Conservation (phyloP, 345 rosid genomes). For the Xanthoceras sorbifolium region DNA sequence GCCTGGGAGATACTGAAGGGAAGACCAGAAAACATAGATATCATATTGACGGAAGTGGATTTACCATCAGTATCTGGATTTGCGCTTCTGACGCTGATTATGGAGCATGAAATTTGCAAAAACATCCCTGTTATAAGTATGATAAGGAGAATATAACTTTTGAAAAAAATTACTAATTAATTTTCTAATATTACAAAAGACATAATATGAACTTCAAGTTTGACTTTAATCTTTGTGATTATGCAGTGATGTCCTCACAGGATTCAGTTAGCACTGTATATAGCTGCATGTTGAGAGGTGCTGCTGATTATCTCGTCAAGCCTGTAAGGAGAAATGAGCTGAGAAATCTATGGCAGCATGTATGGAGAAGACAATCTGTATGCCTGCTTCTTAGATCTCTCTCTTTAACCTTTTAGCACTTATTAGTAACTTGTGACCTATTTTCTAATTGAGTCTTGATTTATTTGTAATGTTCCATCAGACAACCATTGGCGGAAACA, state of each 20-base stretch:
- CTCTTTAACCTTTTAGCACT: neutral
- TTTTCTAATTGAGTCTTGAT: constrained; percentile 26
- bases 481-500: constrained; percentile 51
- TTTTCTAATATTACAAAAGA: neutral
- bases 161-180: neutral
- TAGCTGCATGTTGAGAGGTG: constrained; percentile 92
- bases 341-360: constrained; percentile 96
- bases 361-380: constrained; percentile 94
- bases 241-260: constrained; percentile 95
- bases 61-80: constrained; percentile 88
- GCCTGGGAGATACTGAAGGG: constrained; percentile 95
- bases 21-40: constrained; percentile 60
- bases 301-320: constrained; percentile 93
- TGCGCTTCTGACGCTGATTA: constrained; percentile 78
- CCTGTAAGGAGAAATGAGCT: constrained; percentile 93
- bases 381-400: constrained; percentile 26
- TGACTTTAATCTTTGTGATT: constrained; percentile 15
- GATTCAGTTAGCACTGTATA: constrained; percentile 85
- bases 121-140: constrained; percentile 93
- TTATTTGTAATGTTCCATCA: constrained; percentile 22
- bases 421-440: constrained; percentile 13
- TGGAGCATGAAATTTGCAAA: constrained; percentile 91
- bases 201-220: neutral
- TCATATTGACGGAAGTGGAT: constrained; percentile 89
- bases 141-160: constrained; percentile 17